Evolutionary conservation across 129 eudicot species (phyloP).

Genomic region (Arctium lappa): DNA sequence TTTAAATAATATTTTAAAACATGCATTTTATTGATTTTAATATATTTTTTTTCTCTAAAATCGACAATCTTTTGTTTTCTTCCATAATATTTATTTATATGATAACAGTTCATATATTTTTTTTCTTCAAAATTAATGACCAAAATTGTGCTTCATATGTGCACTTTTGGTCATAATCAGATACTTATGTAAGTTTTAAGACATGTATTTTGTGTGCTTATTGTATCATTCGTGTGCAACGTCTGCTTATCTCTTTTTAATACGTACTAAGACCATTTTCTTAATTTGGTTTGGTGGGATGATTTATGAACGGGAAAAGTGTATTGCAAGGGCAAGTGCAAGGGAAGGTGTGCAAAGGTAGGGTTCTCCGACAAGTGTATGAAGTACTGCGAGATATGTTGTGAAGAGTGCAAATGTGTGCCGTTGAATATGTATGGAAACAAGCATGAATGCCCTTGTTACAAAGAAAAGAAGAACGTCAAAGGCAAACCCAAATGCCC

Average conservation of each 20-base stretch:
- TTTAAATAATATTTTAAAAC: neutral
- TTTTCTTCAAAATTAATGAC: neutral
- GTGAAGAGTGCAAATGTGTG: conserved; percentile 69
- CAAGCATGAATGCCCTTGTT: conserved; percentile 90
- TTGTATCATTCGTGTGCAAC: neutral
- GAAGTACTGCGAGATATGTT: conserved; percentile 70
- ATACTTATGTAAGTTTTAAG: neutral
- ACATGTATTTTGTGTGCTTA: neutral
- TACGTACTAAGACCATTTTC: neutral
- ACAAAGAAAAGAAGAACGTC: conserved; percentile 62
- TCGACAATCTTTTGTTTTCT: neutral
- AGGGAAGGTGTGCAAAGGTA: conserved; percentile 53
- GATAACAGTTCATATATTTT: neutral
- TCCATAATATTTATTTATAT: neutral
- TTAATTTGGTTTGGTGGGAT: neutral
- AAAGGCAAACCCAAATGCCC: conserved; percentile 87
- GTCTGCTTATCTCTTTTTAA: neutral
- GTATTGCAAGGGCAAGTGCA: conserved; percentile 47
- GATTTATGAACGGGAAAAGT: conserved; percentile 16
- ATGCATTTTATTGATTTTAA: neutral
- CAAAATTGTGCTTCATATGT: neutral
- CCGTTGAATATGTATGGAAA: conserved; percentile 65
- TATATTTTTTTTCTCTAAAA: neutral
- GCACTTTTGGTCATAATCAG: neutral
- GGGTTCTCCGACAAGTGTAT: conserved; percentile 57